A percentile compares a stretch with the other conserved stretches of the same genome.
phyloP scores from a whole-genome alignment of 2,329 filamentous ascomycete genomes.

The Alternaria sp. region DNA sequence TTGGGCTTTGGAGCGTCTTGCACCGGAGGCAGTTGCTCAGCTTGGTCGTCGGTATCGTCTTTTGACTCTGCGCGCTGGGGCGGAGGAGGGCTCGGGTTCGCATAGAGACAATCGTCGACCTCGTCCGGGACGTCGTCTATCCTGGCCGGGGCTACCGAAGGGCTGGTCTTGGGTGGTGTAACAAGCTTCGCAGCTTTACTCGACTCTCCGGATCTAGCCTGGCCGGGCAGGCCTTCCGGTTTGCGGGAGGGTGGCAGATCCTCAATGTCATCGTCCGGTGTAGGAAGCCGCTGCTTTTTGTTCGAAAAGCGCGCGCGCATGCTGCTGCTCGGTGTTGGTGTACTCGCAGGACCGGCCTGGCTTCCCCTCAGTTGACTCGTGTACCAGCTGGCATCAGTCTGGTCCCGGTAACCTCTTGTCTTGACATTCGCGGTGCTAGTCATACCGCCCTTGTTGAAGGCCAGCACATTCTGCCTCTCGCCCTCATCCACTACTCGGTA shows the following conservation, averaged over 20 bases:
- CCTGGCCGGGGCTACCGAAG: slow-evolving; percentile 18
- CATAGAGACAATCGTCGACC: slow-evolving; percentile 32
- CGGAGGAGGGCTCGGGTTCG: slow-evolving; percentile 21
- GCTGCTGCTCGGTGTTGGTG: slow-evolving; percentile 28
- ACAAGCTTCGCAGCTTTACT: slow-evolving; percentile 22
- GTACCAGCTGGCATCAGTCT: slow-evolving; percentile 85
- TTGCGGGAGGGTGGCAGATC: slow-evolving; percentile 40
- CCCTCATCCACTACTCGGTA: slow-evolving; percentile 89
- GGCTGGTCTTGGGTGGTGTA: slow-evolving; percentile 42
- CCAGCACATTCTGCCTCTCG: slow-evolving; percentile 77
- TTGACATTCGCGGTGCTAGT: slow-evolving; percentile 69
- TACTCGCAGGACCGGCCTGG: slow-evolving; percentile 34
- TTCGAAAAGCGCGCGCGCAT: slow-evolving; percentile 30
- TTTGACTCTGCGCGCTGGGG: slow-evolving; percentile 4
- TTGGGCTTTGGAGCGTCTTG: not conserved
- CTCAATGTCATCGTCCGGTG: slow-evolving; percentile 35
- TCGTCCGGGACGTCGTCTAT: slow-evolving; percentile 14
- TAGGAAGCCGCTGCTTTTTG: slow-evolving; percentile 24
- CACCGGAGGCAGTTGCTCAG: slow-evolving; percentile 2
- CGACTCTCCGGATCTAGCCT: not conserved
- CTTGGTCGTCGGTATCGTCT: slow-evolving; percentile 9
- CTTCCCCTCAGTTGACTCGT: slow-evolving; percentile 67
- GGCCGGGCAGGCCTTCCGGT: slow-evolving; percentile 41
- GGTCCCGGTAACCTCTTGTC: slow-evolving; percentile 74
- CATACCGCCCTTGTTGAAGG: slow-evolving; percentile 67